Evolutionary conservation across 305 asterid species (phyloP), one percentile per base, ranked within the genome.

Genomic region (Fraxinus sp.): DNA sequence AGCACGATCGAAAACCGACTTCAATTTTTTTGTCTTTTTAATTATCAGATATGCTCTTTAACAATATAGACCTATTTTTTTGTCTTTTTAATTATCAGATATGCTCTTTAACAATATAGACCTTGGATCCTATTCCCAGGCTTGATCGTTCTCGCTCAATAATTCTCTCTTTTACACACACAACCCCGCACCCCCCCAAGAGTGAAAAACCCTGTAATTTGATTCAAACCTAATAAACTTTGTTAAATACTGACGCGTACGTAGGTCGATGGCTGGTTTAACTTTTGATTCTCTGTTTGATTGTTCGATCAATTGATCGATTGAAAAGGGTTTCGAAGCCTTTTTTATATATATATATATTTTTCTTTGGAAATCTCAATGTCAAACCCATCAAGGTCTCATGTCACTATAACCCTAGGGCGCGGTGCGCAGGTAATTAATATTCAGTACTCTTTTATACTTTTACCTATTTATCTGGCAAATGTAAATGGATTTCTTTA

Each of bases 341-440:
- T 44, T 44, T 46, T 39, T 7, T 36, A 0, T 30, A 30, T 3
- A 30, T 30, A 30, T 30, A 30, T 30, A 30, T 36, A 36, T 41
- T 41, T 57, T 18, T 16, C 11, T 66, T 28, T 68, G 74, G 30
- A 24, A 82, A 59, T 73, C 76, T 18, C 46, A 82, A 94, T 94
- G 98, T 90, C 92, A 68, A 95, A 91, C 85, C 14, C 86, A 85
- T 91, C 97, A 18, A 87, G 93, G 91, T 91, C 98, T 81, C 91
- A 91, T 49, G 92, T 93, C 26, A 95, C 97, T 78, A 92, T 95
- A 77, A 92, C 97, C 77, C 95, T 95, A 28, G 97, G 98, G 22
- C 89, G 91, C 80, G 79, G 87, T 52, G 94, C 96, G 84, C 97
- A 92, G 98, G 98, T 93, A 83, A 26, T 35, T 62, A 78, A 35